Evolutionary conservation across 78 protist genomes (phyloP), one percentile per base, ranked within the genome.

Genomic region (Speleostelium caveatum): DNA sequence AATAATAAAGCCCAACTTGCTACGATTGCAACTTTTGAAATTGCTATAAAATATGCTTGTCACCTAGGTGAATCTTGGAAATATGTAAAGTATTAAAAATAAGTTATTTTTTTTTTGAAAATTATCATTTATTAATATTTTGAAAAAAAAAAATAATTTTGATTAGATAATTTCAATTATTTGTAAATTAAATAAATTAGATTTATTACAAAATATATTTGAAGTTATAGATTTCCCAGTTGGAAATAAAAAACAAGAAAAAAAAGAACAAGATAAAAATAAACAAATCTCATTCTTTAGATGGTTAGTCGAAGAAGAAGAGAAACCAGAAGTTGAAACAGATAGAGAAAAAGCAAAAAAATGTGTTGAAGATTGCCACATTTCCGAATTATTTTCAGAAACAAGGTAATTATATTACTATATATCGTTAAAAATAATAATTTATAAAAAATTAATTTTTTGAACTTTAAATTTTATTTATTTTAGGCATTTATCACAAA

Each of bases 1-100:
- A 87, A 93, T 55, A 69, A 73, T 62, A 93, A 93, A 38, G 93
- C 96, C 17, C 93, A 93, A 38, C 36, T 93, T 2, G 96, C 94
- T 7, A 66, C 94, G 42, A 71, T 75, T 56, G 76, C 96, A 17
- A 75, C 87, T 22, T 93, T 86, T 74, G 86, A 86, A 33, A 76
- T 76, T 49, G 93, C 86, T 26, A 76, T 86, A 33, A 86, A 76
- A 45, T 86, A 76, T 10, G 56, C 86, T 21, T 32, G 68, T 59
- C 75, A 56, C 21, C 51, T 83, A 19, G 39, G 61, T 2, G 91
- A 83, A 28, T 83, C 91, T 12, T 83, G 91, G 91, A 83, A 73
- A 71, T 68, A 59, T 45, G 17, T 73, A 32, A 19, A 17, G 7
- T 6, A 19, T 19, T 19, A 8, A 19, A 8, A 6, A 6, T 24